phyloP scores from a whole-genome alignment of 2,329 filamentous ascomycete species.

The Colletotrichum camelliae region DNA sequence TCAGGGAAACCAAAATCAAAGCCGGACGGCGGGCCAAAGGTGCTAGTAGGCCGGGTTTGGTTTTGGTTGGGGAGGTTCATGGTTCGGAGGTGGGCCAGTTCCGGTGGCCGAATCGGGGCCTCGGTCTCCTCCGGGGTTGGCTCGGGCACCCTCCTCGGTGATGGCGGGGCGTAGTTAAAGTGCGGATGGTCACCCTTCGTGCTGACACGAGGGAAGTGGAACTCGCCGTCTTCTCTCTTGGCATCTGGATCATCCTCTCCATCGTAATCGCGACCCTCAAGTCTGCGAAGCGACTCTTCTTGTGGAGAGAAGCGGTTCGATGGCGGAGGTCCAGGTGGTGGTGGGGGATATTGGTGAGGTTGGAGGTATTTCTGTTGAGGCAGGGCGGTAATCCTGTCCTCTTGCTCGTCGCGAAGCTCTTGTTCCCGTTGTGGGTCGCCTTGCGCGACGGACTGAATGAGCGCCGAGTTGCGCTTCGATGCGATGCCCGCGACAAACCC shows the following conservation, averaged over 20 bases:
- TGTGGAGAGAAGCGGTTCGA: slow-evolving; percentile 36
- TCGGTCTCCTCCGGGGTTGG: slow-evolving; percentile 23
- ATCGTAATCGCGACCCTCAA: slow-evolving; percentile 55
- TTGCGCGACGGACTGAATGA: slow-evolving; percentile 82
- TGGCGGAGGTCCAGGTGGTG: slow-evolving; percentile 33
- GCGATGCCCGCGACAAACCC: slow-evolving; percentile 87
- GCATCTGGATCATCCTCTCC: slow-evolving; percentile 41
- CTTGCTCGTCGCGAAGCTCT: slow-evolving; percentile 79
- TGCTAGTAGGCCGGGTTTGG: slow-evolving; percentile 54
- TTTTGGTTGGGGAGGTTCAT: slow-evolving; percentile 39
- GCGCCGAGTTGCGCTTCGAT: slow-evolving; percentile 82
- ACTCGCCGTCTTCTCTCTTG: slow-evolving; percentile 42
- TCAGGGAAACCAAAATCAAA: slow-evolving; percentile 83
- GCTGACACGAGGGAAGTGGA: slow-evolving; percentile 63
- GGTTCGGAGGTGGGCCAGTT: slow-evolving; percentile 63
- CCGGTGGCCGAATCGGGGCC: slow-evolving; percentile 49
- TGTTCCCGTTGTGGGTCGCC: slow-evolving; percentile 81
- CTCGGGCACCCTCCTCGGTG: slow-evolving; percentile 40
- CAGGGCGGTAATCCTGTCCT: slow-evolving; percentile 84
- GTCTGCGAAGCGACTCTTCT: slow-evolving; percentile 53
- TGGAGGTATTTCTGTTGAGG: slow-evolving; percentile 72
- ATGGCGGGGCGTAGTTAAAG: slow-evolving; percentile 60
- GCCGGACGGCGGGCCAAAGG: slow-evolving; percentile 64
- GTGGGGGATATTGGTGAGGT: slow-evolving; percentile 45
- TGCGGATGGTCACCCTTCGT: slow-evolving; percentile 56